These are phyloP conservation scores for Dactylellina drechsleri DNA, from an alignment of 2,329 filamentous ascomycete genomes.

Conservation along the genomic window DNA sequence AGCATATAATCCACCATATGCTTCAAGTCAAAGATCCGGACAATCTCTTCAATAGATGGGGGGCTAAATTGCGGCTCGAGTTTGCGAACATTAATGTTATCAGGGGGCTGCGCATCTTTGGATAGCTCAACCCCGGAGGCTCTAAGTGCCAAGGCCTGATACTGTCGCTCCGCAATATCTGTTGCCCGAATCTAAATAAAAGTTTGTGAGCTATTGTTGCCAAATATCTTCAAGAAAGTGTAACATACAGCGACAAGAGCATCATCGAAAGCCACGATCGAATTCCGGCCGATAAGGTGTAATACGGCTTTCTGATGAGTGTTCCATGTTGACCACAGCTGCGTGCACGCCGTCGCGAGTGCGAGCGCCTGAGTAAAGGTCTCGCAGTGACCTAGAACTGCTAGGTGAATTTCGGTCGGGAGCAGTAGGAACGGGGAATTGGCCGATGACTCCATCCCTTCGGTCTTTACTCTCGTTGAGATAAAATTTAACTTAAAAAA, in stretches of 20 bases:
- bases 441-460: not conserved
- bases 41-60: conserved; percentile 22
- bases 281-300: conserved; percentile 20
- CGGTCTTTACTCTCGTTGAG: not conserved
- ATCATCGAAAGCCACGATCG: conserved; percentile 45
- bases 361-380: conserved; percentile 7
- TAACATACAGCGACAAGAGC: conserved; percentile 29
- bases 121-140: not conserved
- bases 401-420: conserved; percentile 35
- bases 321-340: conserved; percentile 17
- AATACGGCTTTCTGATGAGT: conserved; percentile 26
- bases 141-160: conserved; percentile 13
- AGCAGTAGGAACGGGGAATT: conserved; percentile 18
- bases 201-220: too few relatives aligned
- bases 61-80: conserved; percentile 1
- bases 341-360: conserved; percentile 15
- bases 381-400: conserved; percentile 21
- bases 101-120: conserved; percentile 1
- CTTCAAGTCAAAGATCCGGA: conserved; percentile 26
- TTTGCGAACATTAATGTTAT: not conserved
- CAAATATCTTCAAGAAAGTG: too few relatives aligned
- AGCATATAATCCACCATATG: conserved; percentile 34
- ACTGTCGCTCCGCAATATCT: conserved; percentile 35
- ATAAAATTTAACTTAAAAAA: too few relatives aligned
- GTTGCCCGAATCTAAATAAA: conserved; percentile 30